These are phyloP conservation scores for Chaetomidium leptoderma DNA, from an alignment of 495 filamentous ascomycete species.

Conservation along the genomic window DNA sequence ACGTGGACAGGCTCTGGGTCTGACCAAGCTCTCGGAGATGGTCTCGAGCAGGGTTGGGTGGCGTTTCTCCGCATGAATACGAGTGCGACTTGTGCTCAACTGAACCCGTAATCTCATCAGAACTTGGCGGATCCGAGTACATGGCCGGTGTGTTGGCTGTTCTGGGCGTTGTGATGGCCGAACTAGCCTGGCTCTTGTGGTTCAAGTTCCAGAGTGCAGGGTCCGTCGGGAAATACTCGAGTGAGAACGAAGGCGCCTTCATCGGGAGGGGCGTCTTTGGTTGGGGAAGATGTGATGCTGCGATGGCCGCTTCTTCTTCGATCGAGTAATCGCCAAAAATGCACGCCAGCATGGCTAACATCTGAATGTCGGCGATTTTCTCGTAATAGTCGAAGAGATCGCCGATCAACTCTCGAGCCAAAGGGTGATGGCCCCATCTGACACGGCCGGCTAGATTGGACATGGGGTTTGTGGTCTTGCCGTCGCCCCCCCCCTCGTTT, in stretches of 20 bases:
- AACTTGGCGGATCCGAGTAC: constrained; percentile 57
- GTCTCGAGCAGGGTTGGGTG: constrained; percentile 47
- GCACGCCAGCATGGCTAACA: constrained; percentile 92
- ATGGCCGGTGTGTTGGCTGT: constrained; percentile 52
- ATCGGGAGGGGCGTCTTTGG: constrained; percentile 57
- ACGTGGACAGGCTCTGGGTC: constrained; percentile 65
- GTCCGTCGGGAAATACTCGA: constrained; percentile 65
- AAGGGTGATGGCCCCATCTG: constrained; percentile 81
- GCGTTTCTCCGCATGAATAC: constrained; percentile 62
- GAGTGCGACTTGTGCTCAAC: constrained; percentile 50
- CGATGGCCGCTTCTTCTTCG: constrained; percentile 46
- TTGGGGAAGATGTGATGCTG: constrained; percentile 42
- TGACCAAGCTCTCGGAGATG: constrained; percentile 34
- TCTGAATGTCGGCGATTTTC: constrained; percentile 74
- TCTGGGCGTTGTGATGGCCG: constrained; percentile 55
- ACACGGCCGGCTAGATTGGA: constrained; percentile 54
- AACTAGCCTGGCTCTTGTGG: constrained; percentile 43
- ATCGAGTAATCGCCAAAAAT: constrained; percentile 66
- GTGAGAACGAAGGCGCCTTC: constrained; percentile 61
- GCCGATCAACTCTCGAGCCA: constrained; percentile 71
- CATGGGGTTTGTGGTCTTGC: constrained; percentile 18
- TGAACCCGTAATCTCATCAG: constrained; percentile 51
- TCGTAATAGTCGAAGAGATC: constrained; percentile 75
- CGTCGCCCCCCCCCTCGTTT: constrained; percentile 34
- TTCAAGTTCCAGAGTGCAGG: constrained; percentile 54